Evolutionary conservation across 192 early-diverging fungal genomes (phyloP).

Genomic region (Physocladia obscura): DNA sequence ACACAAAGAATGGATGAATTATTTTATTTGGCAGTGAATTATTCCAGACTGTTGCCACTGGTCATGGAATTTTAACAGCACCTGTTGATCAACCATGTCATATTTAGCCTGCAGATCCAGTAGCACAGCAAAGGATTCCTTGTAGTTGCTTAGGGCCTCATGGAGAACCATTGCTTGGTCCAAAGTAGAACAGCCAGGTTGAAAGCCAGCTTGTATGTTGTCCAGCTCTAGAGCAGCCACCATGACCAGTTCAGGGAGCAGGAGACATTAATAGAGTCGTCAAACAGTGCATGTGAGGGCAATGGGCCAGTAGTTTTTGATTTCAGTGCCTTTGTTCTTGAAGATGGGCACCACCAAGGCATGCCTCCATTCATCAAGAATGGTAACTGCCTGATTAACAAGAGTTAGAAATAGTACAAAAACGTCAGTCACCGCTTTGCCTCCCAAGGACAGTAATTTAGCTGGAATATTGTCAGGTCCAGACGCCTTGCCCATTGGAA

Average conservation of each 20-base stretch:
- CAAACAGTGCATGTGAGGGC: too few relatives aligned
- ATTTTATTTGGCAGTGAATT: too few relatives aligned
- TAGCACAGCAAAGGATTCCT: background rate
- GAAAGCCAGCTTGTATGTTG: background rate
- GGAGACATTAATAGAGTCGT: background rate
- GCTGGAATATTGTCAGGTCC: background rate
- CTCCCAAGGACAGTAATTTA: background rate
- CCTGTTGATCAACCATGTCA: too few relatives aligned
- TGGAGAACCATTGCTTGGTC: background rate
- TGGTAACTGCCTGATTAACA: background rate
- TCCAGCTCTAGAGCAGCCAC: background rate
- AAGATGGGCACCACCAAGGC: background rate
- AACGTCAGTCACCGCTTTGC: background rate
- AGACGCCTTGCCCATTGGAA: background rate
- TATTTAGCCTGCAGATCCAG: too few relatives aligned
- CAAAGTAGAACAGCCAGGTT: background rate
- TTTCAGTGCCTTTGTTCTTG: constrained; percentile 3
- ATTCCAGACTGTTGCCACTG: too few relatives aligned
- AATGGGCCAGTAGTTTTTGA: too few relatives aligned
- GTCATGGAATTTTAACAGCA: too few relatives aligned
- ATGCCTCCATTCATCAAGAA: background rate
- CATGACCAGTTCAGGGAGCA: background rate
- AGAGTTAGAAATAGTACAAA: background rate
- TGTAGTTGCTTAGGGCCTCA: background rate
- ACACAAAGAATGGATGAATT: too few relatives aligned